Conservation (phyloP, 306 rosid genomes). For the Herpetospermum pedunculosum region DNA sequence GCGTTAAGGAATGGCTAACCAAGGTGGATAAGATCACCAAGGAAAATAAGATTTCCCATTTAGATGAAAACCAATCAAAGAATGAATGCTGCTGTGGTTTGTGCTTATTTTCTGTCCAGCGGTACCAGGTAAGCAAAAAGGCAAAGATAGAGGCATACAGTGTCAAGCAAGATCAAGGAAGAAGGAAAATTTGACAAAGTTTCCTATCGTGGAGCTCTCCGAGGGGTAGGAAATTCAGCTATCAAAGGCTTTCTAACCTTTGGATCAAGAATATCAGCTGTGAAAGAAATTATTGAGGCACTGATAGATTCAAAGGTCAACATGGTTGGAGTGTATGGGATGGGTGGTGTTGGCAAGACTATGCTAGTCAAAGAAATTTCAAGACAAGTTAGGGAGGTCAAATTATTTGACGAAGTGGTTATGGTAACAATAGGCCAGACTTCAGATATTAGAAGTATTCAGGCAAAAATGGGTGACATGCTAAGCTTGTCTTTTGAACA, state of each 20-base stretch:
- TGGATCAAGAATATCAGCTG: not conserved
- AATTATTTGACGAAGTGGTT: constrained; percentile 1
- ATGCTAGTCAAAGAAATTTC: not conserved
- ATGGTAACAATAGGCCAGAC: not conserved
- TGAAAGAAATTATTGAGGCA: not conserved
- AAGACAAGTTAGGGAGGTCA: not conserved
- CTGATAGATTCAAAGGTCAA: not conserved
- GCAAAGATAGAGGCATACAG: not conserved
- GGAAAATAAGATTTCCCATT: not conserved
- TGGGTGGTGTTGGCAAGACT: not conserved
- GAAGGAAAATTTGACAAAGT: not conserved
- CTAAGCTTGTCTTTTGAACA: not conserved
- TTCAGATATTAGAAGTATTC: not conserved
- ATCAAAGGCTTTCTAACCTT: not conserved
- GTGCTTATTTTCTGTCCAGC: not conserved
- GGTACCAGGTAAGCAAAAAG: not conserved
- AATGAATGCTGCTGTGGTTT: not conserved
- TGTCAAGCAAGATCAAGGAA: not conserved
- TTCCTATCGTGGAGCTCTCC: not conserved
- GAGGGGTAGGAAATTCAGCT: not conserved
- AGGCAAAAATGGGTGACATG: not conserved
- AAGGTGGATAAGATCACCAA: not conserved
- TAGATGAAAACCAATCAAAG: not conserved
- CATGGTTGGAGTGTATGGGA: not conserved
- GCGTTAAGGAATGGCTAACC: not conserved